Evolutionary conservation across 257 asterid species (phyloP).

Genomic region (Cruciata laevipes): DNA sequence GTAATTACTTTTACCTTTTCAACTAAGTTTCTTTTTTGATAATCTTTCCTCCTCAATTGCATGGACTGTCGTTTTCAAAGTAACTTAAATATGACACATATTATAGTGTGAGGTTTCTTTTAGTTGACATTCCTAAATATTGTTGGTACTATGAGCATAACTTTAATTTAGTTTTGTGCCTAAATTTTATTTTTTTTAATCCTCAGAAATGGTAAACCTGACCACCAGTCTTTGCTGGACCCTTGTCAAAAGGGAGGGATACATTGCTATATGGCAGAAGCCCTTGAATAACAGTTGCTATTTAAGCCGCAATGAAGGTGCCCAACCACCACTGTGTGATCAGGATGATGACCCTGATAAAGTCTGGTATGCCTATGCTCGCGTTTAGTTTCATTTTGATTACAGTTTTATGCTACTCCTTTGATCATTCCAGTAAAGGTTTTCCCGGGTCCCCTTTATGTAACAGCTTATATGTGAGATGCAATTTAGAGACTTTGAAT

Average conservation of each 20-base stretch:
- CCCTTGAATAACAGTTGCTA: constrained; percentile 83
- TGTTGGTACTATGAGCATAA: neutral
- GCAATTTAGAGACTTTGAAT: neutral
- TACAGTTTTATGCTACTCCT: neutral
- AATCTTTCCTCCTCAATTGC: neutral
- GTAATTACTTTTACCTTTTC: neutral
- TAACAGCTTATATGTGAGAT: too few relatives aligned
- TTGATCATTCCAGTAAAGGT: neutral
- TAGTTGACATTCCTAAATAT: neutral
- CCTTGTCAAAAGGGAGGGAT: constrained; percentile 89
- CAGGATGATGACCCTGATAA: constrained; percentile 78
- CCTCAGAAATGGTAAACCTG: constrained; percentile 80
- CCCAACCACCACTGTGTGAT: constrained; percentile 71
- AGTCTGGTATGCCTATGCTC: constrained; percentile 55
- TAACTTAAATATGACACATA: neutral
- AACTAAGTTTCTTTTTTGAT: neutral
- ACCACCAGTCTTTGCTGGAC: constrained; percentile 83
- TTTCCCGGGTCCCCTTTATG: too few relatives aligned
- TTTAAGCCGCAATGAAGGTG: constrained; percentile 66
- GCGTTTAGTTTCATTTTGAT: constrained; percentile 2
- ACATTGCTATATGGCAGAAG: constrained; percentile 93
- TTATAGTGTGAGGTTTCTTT: neutral
- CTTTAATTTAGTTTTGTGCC: neutral
- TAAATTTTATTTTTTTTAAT: neutral
- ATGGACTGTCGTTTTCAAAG: neutral